Percentiles rank a stretch among this genome's conserved stretches.
Evolutionary conservation across 768 basidiomycete genomes (phyloP).

Genomic region (Crucibulum laeve): DNA sequence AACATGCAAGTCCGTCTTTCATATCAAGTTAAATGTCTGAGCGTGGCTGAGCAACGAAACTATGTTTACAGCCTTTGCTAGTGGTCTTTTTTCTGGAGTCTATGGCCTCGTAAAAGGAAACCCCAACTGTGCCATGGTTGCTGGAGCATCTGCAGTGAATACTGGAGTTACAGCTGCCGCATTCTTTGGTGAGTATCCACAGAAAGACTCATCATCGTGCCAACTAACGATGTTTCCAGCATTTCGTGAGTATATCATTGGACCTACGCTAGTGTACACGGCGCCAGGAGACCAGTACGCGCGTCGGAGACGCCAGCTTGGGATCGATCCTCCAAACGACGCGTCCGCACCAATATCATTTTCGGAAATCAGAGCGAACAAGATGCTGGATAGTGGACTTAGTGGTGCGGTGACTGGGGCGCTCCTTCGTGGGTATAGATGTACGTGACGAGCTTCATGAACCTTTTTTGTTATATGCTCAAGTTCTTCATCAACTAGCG

Average conservation of each 20-base stretch:
- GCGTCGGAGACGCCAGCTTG: constrained; percentile 30
- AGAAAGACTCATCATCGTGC: not conserved
- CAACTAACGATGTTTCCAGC: constrained; percentile 32
- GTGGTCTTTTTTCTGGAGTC: constrained; percentile 45
- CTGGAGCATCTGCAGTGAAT: constrained; percentile 64
- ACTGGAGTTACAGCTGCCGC: constrained; percentile 65
- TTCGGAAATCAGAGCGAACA: constrained; percentile 52
- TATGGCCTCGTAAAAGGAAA: constrained; percentile 42
- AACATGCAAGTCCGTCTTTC: constrained; percentile 79
- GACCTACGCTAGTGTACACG: constrained; percentile 49
- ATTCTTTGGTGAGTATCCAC: constrained; percentile 68
- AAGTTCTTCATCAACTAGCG: constrained; percentile 35
- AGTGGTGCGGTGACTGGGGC: constrained; percentile 72
- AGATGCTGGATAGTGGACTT: constrained; percentile 65
- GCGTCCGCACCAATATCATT: constrained; percentile 26
- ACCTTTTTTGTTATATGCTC: not conserved
- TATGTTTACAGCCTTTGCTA: constrained; percentile 44
- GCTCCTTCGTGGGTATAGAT: constrained; percentile 45
- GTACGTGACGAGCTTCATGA: constrained; percentile 34
- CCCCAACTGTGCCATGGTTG: constrained; percentile 41
- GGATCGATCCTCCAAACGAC: constrained; percentile 10
- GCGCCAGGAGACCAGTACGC: constrained; percentile 46
- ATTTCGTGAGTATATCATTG: constrained; percentile 71
- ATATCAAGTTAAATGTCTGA: constrained; percentile 12
- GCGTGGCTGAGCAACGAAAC: constrained; percentile 17